Evolutionary conservation across 2,329 filamentous ascomycete species (phyloP).

Genomic region (Blumeria graminis): DNA sequence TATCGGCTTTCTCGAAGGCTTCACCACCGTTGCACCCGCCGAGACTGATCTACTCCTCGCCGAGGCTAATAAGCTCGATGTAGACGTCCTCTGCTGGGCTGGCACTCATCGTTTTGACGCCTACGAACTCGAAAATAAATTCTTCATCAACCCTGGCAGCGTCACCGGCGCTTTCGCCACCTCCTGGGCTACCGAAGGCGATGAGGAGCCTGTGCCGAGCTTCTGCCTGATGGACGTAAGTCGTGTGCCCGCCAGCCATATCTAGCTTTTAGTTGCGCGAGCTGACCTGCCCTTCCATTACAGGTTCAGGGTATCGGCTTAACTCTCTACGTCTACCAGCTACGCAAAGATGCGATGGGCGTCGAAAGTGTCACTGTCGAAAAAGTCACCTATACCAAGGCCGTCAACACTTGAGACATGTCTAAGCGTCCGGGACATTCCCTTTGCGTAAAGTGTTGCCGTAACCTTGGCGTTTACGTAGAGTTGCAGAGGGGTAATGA

Average conservation of each 20-base stretch:
- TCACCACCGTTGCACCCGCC: conserved; percentile 36
- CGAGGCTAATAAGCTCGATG: conserved; percentile 42
- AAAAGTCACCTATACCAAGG: conserved; percentile 70
- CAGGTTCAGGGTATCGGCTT: conserved; percentile 91
- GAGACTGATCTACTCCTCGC: conserved; percentile 42
- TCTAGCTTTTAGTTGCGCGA: too few relatives aligned
- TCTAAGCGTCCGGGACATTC: too few relatives aligned
- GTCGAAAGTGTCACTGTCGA: conserved; percentile 61
- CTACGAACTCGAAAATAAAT: conserved; percentile 52
- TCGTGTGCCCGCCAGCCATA: conserved; percentile 12
- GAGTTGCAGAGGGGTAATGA: too few relatives aligned
- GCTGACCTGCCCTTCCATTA: conserved; percentile 7
- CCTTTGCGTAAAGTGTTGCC: too few relatives aligned
- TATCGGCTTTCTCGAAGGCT: conserved; percentile 43
- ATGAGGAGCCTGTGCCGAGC: conserved; percentile 54
- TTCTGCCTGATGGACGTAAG: conserved; percentile 96
- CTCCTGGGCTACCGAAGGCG: conserved; percentile 31
- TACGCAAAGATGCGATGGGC: conserved; percentile 53
- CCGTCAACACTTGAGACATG: conserved; percentile 18
- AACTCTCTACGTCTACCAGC: conserved; percentile 81
- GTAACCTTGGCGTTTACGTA: too few relatives aligned
- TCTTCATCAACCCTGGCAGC: conserved; percentile 45
- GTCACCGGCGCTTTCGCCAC: conserved; percentile 38
- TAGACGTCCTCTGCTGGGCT: conserved; percentile 45
- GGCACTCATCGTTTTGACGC: conserved; percentile 45